phyloP scores from a whole-genome alignment of 768 basidiomycete species.

The Amyloporia xantha region DNA sequence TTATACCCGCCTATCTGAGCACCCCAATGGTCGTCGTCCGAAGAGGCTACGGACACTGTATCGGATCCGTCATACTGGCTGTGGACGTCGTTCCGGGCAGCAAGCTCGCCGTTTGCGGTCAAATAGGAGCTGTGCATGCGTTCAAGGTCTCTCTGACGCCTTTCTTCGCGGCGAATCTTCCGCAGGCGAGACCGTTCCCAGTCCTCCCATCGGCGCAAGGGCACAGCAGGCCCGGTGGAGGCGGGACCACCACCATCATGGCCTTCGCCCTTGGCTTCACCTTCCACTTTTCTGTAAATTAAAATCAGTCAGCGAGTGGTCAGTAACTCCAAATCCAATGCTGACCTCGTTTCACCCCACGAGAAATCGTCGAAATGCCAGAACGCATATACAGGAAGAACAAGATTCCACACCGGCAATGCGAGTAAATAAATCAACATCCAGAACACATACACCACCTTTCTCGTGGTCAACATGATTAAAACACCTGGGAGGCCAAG shows the following conservation, averaged over 20 bases:
- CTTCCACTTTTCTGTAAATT: constrained; percentile 79
- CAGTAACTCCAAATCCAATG: constrained; percentile 5
- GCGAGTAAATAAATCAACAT: constrained; percentile 93
- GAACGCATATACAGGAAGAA: constrained; percentile 92
- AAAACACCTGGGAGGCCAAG: constrained; percentile 90
- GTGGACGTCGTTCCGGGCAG: constrained; percentile 42
- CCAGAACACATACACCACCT: constrained; percentile 96
- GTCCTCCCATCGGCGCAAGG: constrained; percentile 97
- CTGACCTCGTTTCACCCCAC: constrained; percentile 96
- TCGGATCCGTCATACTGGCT: constrained; percentile 75
- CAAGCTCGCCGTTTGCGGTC: constrained; percentile 55
- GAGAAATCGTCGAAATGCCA: constrained; percentile 99
- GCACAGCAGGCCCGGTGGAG: constrained; percentile 56
- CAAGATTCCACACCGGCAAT: constrained; percentile 93
- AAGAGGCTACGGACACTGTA: constrained; percentile 71
- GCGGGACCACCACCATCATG: constrained; percentile 63
- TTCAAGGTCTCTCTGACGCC: constrained; percentile 75
- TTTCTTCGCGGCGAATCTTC: constrained; percentile 83
- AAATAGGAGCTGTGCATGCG: constrained; percentile 67
- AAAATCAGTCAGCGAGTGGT: not conserved
- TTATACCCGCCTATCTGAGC: constrained; percentile 94
- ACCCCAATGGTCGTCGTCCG: constrained; percentile 96
- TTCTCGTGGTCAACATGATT: constrained; percentile 90
- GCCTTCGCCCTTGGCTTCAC: constrained; percentile 73
- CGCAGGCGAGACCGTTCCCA: constrained; percentile 96